These are phyloP conservation scores for Juglanconis juglandina DNA, from an alignment of 2,329 filamentous ascomycete genomes.

Conservation along the genomic window DNA sequence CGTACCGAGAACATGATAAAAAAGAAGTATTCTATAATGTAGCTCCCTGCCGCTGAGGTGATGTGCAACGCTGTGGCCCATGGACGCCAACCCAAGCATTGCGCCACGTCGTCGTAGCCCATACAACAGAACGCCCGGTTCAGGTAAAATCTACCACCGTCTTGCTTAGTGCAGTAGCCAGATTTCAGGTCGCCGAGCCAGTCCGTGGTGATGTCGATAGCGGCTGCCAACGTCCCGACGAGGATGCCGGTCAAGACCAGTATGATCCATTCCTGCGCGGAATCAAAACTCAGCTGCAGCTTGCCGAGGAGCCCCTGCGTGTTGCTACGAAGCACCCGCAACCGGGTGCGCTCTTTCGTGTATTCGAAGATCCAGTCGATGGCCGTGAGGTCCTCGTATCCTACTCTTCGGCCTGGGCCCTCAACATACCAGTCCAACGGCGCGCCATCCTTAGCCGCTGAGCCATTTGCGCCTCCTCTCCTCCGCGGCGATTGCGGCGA, in stretches of 20 bases:
- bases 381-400: slow-evolving; percentile 92
- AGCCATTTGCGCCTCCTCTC: neutral
- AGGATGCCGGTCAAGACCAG: slow-evolving; percentile 80
- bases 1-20: slow-evolving; percentile 80
- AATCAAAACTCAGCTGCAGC: slow-evolving; percentile 70
- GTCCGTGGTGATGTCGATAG: slow-evolving; percentile 84
- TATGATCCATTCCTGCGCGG: slow-evolving; percentile 87
- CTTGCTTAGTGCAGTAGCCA: slow-evolving; percentile 76
- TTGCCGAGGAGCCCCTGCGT: slow-evolving; percentile 70
- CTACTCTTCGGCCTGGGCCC: slow-evolving; percentile 82
- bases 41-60: slow-evolving; percentile 63
- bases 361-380: slow-evolving; percentile 99
- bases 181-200: slow-evolving; percentile 93
- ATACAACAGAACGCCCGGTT: slow-evolving; percentile 91
- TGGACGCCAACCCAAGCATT: slow-evolving; percentile 82
- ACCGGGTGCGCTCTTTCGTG: slow-evolving; percentile 86
- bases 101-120: slow-evolving; percentile 77
- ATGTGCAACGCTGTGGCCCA: slow-evolving; percentile 78
- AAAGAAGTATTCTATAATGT: slow-evolving; percentile 82
- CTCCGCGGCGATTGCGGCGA: slow-evolving; percentile 12
- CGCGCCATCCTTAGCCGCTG: slow-evolving; percentile 42
- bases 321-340: slow-evolving; percentile 70
- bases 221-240: slow-evolving; percentile 79
- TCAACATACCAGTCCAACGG: slow-evolving; percentile 82
- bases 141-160: slow-evolving; percentile 85